Conservation (phyloP, 768 basidiomycete genomes). For the Gymnopilus junonius region DNA sequence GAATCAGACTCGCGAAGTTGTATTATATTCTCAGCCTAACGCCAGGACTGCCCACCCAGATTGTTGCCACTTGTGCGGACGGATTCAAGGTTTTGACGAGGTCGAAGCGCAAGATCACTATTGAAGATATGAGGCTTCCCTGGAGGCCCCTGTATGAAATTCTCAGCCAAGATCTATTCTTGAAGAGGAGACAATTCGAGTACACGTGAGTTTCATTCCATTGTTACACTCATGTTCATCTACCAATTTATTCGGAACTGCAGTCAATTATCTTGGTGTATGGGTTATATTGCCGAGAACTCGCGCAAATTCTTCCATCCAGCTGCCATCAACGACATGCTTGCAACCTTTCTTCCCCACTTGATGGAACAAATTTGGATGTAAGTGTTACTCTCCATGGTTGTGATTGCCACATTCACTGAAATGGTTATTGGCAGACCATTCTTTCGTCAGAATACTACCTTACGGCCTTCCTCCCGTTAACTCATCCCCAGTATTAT, state of each 20-base stretch:
- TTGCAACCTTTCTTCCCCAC: slow-evolving; percentile 81
- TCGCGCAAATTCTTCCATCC: slow-evolving; percentile 89
- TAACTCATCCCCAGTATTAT: slow-evolving; percentile 85
- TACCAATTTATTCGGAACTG: slow-evolving; percentile 5
- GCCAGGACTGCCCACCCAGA: slow-evolving; percentile 76
- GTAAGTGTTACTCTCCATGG: slow-evolving; percentile 43
- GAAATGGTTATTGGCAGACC: slow-evolving; percentile 43
- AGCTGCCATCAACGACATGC: slow-evolving; percentile 84
- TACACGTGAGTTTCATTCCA: slow-evolving; percentile 57
- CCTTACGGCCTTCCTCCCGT: slow-evolving; percentile 83
- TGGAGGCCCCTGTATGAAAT: slow-evolving; percentile 82
- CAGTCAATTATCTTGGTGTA: slow-evolving; percentile 78
- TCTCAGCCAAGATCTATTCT: slow-evolving; percentile 75
- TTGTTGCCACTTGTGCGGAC: slow-evolving; percentile 70
- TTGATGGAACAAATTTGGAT: slow-evolving; percentile 77
- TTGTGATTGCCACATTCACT: slow-evolving; percentile 11
- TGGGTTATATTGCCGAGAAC: slow-evolving; percentile 72
- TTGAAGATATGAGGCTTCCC: slow-evolving; percentile 80
- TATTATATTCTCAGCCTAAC: slow-evolving; percentile 78
- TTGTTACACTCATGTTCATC: background rate
- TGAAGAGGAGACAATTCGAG: slow-evolving; percentile 77
- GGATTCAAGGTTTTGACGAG: slow-evolving; percentile 60
- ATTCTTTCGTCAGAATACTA: slow-evolving; percentile 85
- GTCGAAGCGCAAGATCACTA: slow-evolving; percentile 75
- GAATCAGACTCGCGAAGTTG: slow-evolving; percentile 74